Evolutionary conservation across 805 yeast species (phyloP).

Genomic region (Teunomyces pallodes): DNA sequence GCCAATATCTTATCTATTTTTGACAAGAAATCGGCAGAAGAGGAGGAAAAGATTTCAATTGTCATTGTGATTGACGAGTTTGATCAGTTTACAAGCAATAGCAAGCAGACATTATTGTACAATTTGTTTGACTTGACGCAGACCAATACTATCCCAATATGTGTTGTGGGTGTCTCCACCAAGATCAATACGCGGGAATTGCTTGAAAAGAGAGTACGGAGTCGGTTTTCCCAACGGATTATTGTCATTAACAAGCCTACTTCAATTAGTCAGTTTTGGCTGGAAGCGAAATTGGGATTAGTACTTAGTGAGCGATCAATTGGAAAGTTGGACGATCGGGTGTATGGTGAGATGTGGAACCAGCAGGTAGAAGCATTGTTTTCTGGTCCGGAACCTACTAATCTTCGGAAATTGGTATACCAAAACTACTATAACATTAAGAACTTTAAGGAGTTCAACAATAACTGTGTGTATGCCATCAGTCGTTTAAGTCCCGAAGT

Average conservation of each 20-base stretch:
- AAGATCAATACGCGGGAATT: constrained; percentile 74
- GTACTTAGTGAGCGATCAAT: constrained; percentile 18
- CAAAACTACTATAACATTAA: constrained; percentile 57
- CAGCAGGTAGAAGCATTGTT: constrained; percentile 23
- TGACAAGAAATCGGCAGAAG: constrained; percentile 32
- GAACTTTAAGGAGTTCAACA: constrained; percentile 51
- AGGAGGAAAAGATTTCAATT: constrained; percentile 47
- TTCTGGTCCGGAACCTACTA: constrained; percentile 6
- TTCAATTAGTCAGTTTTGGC: constrained; percentile 49
- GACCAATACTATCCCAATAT: constrained; percentile 62
- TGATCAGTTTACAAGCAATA: constrained; percentile 68
- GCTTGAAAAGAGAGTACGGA: constrained; percentile 86
- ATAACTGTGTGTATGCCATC: constrained; percentile 42
- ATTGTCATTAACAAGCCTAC: constrained; percentile 55
- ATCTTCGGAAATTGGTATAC: constrained; percentile 13
- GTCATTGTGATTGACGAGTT: constrained; percentile 82
- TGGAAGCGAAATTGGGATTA: constrained; percentile 43
- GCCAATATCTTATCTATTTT: constrained; percentile 53
- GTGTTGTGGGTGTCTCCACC: constrained; percentile 78
- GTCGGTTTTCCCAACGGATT: constrained; percentile 81
- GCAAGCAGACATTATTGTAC: constrained; percentile 80
- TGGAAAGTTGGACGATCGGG: constrained; percentile 11
- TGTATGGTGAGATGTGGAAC: constrained; percentile 46
- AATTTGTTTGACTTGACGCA: constrained; percentile 88
- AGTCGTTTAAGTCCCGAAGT: constrained; percentile 18